Evolutionary conservation across 176 grass and related monocot genomes (phyloP).

Genomic region (Carex myosuroides): DNA sequence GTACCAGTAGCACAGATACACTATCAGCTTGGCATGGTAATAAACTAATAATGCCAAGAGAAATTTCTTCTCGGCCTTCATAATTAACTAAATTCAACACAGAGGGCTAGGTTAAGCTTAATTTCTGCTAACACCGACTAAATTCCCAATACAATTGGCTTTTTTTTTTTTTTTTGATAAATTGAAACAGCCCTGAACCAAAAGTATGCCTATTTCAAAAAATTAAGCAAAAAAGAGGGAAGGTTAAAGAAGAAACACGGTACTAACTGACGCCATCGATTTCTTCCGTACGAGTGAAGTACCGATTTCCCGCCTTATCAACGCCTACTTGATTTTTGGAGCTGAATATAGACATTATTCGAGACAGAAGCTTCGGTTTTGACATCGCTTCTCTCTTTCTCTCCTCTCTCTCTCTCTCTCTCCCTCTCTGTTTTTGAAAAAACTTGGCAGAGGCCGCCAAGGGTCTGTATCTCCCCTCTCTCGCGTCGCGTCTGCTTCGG

Average conservation of each 20-base stretch:
- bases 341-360: conserved; percentile 57
- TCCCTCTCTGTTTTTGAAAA: neutral
- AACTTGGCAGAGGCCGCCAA: no score
- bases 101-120: neutral
- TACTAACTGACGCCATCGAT: conserved; percentile 58
- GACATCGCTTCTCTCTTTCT: conserved; percentile 33
- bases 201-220: neutral
- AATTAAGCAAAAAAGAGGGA: neutral
- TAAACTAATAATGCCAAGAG: neutral
- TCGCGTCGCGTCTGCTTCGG: neutral
- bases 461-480: neutral
- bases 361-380: conserved; percentile 48
- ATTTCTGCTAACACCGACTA: neutral
- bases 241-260: neutral
- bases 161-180: neutral
- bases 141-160: neutral
- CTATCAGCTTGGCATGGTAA: neutral
- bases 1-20: neutral
- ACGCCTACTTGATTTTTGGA: conserved; percentile 59
- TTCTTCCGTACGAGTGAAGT: conserved; percentile 71
- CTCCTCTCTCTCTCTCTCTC: neutral
- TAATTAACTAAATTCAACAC: neutral
- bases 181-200: neutral
- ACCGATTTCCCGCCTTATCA: conserved; percentile 72
- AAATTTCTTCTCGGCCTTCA: neutral